A percentile compares a stretch with the other conserved stretches of the same genome.
Evolutionary conservation across 73 alveolate genomes (phyloP).

Genomic region (Durusdinium trenchii): DNA sequence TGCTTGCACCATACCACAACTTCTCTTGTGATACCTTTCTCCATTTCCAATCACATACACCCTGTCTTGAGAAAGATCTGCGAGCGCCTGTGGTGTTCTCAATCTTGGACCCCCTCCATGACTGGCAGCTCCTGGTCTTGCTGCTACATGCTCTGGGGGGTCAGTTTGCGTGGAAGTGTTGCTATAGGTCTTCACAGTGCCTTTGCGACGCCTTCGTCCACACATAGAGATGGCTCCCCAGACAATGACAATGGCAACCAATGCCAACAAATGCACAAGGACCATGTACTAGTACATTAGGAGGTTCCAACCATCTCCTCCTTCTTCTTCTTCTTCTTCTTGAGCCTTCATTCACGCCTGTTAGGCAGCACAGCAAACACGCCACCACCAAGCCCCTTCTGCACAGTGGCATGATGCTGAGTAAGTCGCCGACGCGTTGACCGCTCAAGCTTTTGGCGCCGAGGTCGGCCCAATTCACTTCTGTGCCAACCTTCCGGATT

Average conservation of each 20-base stretch:
- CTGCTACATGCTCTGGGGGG: background rate
- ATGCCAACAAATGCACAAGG: background rate
- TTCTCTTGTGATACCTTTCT: background rate
- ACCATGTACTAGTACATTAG: background rate
- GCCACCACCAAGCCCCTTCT: too few relatives aligned
- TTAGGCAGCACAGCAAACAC: too few relatives aligned
- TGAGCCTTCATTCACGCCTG: too few relatives aligned
- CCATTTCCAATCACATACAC: background rate
- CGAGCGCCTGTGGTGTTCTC: background rate
- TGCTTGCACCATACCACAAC: slow-evolving; percentile 10
- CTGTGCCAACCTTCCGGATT: background rate
- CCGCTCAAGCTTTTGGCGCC: slow-evolving; percentile 21
- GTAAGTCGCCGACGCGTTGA: background rate
- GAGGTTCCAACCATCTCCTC: background rate
- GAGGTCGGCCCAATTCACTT: background rate
- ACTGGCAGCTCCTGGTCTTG: background rate
- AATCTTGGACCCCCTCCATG: background rate
- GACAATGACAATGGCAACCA: background rate
- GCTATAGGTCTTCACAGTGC: background rate
- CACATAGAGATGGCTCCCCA: too few relatives aligned
- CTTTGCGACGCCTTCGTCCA: background rate
- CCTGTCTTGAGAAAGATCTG: background rate
- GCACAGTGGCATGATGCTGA: background rate
- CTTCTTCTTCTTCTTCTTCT: background rate
- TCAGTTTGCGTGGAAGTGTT: background rate